Conservation (phyloP, 108 stramenopile genomes). For the Nitzschia sp. region DNA sequence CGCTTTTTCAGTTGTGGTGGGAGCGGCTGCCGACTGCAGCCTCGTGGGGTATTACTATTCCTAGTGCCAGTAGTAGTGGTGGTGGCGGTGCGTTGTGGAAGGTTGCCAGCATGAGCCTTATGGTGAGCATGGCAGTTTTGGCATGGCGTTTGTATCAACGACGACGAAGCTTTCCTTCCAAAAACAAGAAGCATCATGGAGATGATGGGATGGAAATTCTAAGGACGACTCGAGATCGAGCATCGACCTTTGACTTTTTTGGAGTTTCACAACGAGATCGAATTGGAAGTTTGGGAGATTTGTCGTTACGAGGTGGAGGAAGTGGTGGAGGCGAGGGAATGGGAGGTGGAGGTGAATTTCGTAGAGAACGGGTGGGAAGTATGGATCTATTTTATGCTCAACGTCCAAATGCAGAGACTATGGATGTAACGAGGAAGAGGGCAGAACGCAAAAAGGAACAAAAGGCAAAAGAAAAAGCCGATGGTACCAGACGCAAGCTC, state of each 20-base stretch:
- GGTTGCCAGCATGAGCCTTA: too few species aligned
- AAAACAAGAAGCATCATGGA: neutral
- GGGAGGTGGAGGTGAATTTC: neutral
- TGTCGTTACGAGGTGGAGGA: too few species aligned
- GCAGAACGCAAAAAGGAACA: neutral
- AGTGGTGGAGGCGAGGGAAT: neutral
- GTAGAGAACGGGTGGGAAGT: conserved; percentile 32
- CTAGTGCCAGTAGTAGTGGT: too few species aligned
- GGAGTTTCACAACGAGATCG: neutral
- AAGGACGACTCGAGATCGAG: conserved; percentile 6
- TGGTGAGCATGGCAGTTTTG: too few species aligned
- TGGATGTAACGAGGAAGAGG: neutral
- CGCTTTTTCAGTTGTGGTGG: too few species aligned
- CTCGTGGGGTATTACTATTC: too few species aligned
- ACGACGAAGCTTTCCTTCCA: neutral
- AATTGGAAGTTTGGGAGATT: neutral
- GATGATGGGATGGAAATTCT: conserved; percentile 15
- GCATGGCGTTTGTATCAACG: too few species aligned
- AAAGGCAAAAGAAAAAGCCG: neutral
- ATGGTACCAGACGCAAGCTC: neutral
- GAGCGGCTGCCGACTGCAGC: too few species aligned
- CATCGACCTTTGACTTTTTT: conserved; percentile 24
- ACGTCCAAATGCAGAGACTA: neutral
- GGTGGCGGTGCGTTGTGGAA: too few species aligned
- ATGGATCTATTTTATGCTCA: conserved; percentile 34